These are phyloP conservation scores for Apiospora sp. DNA, from an alignment of 2,329 filamentous ascomycete genomes.

Conservation along the genomic window DNA sequence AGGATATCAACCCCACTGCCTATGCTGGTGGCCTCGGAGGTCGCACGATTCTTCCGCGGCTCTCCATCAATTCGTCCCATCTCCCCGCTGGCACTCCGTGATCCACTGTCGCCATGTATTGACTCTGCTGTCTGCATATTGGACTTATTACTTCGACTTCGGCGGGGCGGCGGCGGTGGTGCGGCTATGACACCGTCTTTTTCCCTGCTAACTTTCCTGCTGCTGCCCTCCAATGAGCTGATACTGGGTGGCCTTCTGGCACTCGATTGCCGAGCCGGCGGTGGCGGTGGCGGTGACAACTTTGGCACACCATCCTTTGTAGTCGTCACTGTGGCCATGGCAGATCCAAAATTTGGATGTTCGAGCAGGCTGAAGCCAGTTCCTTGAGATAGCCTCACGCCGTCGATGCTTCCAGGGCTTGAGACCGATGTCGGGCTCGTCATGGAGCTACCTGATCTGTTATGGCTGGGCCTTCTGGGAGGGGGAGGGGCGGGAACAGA, in stretches of 20 bases:
- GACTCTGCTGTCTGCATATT: not conserved
- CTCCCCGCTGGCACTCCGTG: constrained; percentile 40
- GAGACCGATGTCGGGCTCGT: constrained; percentile 41
- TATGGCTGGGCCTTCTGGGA: constrained; percentile 57
- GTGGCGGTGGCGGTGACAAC: constrained; percentile 51
- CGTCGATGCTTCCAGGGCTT: constrained; percentile 33
- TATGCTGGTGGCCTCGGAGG: constrained; percentile 41
- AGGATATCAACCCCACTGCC: constrained; percentile 64
- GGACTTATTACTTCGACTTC: not conserved
- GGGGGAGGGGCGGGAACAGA: constrained; percentile 60
- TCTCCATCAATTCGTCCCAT: constrained; percentile 32
- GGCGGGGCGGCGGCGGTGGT: constrained; percentile 55
- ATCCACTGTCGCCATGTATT: constrained; percentile 31
- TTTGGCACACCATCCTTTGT: constrained; percentile 39
- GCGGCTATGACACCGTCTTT: constrained; percentile 34
- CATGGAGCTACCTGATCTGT: constrained; percentile 39
- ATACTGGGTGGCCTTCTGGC: constrained; percentile 55
- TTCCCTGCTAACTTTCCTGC: constrained; percentile 43
- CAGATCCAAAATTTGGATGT: not conserved
- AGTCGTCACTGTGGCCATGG: constrained; percentile 31
- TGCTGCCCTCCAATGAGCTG: constrained; percentile 48
- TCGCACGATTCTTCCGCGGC: constrained; percentile 33
- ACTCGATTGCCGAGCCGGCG: constrained; percentile 54
- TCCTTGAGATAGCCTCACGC: constrained; percentile 32
- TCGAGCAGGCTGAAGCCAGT: constrained; percentile 27